Percentiles rank a stretch among this genome's conserved stretches.
phyloP scores from a whole-genome alignment of 371 early-diverging fungal species.

The Rozella allomycis region DNA sequence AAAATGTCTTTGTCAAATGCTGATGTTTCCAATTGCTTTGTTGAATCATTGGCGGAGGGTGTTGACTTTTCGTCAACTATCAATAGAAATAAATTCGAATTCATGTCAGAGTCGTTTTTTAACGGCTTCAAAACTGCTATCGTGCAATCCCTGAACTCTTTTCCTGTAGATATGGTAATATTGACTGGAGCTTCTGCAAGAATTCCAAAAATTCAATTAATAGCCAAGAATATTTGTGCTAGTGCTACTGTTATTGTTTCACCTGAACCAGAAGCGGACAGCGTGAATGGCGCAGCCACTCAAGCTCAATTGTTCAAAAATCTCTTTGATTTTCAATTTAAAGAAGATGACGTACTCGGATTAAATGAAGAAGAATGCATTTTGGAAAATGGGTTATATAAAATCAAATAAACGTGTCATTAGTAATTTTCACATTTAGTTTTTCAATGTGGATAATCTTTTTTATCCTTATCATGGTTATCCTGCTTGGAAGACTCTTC shows the following conservation, averaged over 20 bases:
- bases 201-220: slow-evolving; percentile 32
- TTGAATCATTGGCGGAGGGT: slow-evolving; percentile 78
- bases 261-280: slow-evolving; percentile 31
- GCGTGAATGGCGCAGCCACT: slow-evolving; percentile 17
- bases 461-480: no score
- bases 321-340: no score
- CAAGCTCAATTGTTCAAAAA: slow-evolving; percentile 19
- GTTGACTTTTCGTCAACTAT: slow-evolving; percentile 70
- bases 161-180: slow-evolving; percentile 36
- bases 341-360: no score
- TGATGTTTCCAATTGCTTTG: slow-evolving; percentile 71
- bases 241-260: slow-evolving; percentile 25
- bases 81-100: slow-evolving; percentile 80
- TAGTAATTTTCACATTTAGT: no score
- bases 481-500: no score
- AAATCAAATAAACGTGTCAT: no score
- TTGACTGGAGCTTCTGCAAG: slow-evolving; percentile 39
- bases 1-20: slow-evolving; percentile 77
- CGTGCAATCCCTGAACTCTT: slow-evolving; percentile 40
- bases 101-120: slow-evolving; percentile 56
- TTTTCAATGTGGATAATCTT: no score
- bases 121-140: slow-evolving; percentile 49
- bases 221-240: slow-evolving; percentile 27
- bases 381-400: no score
- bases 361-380: no score